Evolutionary conservation across 106 monocot genomes (phyloP), one percentile per base, ranked within the genome.

Genomic region (Allium cepa): DNA sequence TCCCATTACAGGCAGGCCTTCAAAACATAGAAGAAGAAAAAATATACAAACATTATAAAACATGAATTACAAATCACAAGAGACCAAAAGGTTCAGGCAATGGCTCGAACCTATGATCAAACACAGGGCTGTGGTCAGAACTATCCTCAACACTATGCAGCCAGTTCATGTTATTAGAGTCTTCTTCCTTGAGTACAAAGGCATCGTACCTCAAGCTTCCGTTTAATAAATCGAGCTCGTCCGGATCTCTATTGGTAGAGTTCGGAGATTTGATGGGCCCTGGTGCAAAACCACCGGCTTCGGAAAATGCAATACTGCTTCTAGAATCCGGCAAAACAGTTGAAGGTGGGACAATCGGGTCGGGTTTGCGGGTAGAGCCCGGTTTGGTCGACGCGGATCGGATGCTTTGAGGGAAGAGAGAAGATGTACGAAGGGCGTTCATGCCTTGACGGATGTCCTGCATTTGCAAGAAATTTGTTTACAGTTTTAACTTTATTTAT

Each of bases 381-480:
- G 59, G 62, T 75, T 78, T 85, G 56, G 77, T n/a, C 8, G 79
- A n/a, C 26, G 79, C 7, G 0, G 88, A 76, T 14, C 87, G 87
- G 59, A 99, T 85, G 77, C 90, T 99, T 10, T 81, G 97, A 56
- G 99, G 99, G 64, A 99, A 99, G 49, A 99, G 76, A 6, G 99
- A 87, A 17, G 90, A 72, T 7, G 90, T 85, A 49, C 87, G 82
- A 26, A 93, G 85, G 17, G 82, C 79, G 16, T 87, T 87, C 59
- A 90, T 73, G 26, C 78, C 79, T 77, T 93, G 93, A 9, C 85
- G 82, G 26, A 99, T 87, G 69, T 99, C 99, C 99, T 99, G 73
- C 5, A 36, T 36, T 36, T 36, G 36, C 36, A 36, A 36, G 36
- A 36, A 36, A 36, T 36, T 36, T 36, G 36, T 36, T 36, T 36